Conservation (phyloP, 148 eudicot species). For the Suaeda aralocaspica region DNA sequence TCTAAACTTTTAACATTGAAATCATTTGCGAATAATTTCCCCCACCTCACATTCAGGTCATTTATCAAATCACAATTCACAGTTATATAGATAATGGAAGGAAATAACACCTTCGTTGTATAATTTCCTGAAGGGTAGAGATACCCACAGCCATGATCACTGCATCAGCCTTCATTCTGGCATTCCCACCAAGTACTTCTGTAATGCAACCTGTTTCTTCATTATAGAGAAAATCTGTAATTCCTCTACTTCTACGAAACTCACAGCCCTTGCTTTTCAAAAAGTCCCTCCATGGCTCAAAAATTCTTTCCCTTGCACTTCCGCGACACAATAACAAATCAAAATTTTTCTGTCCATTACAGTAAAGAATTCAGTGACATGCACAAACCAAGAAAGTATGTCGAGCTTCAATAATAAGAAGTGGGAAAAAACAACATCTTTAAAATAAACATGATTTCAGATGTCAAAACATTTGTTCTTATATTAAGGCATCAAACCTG, state of each 20-base stretch:
- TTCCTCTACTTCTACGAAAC: slow-evolving; percentile 64
- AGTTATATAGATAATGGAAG: background rate
- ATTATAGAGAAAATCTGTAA: slow-evolving; percentile 51
- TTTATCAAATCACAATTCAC: background rate
- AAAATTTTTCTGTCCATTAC: slow-evolving; percentile 46
- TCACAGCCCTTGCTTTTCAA: slow-evolving; percentile 55
- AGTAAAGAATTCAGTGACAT: background rate
- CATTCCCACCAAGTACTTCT: slow-evolving; percentile 68
- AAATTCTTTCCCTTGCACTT: slow-evolving; percentile 52
- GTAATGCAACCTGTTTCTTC: slow-evolving; percentile 60
- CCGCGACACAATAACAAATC: slow-evolving; percentile 63
- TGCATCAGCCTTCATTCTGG: slow-evolving; percentile 75
- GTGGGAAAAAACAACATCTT: background rate
- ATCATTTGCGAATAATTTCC: background rate
- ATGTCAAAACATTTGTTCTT: background rate
- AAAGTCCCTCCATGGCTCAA: slow-evolving; percentile 63
- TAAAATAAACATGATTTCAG: no score
- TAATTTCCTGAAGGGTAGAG: slow-evolving; percentile 61
- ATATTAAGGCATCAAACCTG: slow-evolving; percentile 43
- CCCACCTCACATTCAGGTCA: background rate
- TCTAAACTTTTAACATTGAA: background rate
- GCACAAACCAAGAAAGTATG: no score
- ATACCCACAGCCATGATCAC: slow-evolving; percentile 61
- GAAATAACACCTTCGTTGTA: slow-evolving; percentile 41
- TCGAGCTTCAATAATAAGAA: background rate